These are phyloP conservation scores for Penicillium tannophilum DNA, from an alignment of 495 filamentous ascomycete genomes.

Conservation along the genomic window DNA sequence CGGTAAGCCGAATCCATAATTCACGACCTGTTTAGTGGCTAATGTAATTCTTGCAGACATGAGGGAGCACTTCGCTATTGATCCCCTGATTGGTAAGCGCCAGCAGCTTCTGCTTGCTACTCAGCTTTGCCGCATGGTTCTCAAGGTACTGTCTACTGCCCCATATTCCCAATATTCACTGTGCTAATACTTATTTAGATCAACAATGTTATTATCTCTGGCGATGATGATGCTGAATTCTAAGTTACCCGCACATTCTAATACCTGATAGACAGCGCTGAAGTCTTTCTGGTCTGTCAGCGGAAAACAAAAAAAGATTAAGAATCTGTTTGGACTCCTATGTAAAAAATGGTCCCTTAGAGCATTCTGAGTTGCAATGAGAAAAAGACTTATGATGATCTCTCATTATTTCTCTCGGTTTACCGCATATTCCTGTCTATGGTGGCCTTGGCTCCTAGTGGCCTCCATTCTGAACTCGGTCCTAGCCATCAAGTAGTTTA, in stretches of 20 bases:
- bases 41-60: conserved; percentile 61
- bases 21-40: not conserved
- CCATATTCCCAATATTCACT: not conserved
- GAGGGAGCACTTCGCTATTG: conserved; percentile 96
- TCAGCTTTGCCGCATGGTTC: conserved; percentile 97
- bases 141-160: conserved; percentile 70
- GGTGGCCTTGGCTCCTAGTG: no score
- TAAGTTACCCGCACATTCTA: conserved; percentile 51
- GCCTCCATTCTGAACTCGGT: no score
- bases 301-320: conserved; percentile 27
- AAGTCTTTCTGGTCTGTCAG: conserved; percentile 13
- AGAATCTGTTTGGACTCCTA: conserved; percentile 30
- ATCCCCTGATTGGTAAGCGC: conserved; percentile 95
- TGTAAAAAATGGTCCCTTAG: conserved; percentile 37
- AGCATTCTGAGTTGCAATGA: conserved; percentile 31
- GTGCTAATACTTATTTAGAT: conserved; percentile 47
- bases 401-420: conserved; percentile 1
- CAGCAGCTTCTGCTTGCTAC: conserved; percentile 95
- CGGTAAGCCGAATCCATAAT: conserved; percentile 48
- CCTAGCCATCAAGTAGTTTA: no score
- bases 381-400: conserved; percentile 34
- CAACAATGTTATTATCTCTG: conserved; percentile 94
- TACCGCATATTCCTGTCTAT: not conserved
- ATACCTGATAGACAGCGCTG: conserved; percentile 22
- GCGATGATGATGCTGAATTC: conserved; percentile 88